phyloP scores from a whole-genome alignment of 1,284 basidiomycete genomes.

The Cryptococcus sp. region DNA sequence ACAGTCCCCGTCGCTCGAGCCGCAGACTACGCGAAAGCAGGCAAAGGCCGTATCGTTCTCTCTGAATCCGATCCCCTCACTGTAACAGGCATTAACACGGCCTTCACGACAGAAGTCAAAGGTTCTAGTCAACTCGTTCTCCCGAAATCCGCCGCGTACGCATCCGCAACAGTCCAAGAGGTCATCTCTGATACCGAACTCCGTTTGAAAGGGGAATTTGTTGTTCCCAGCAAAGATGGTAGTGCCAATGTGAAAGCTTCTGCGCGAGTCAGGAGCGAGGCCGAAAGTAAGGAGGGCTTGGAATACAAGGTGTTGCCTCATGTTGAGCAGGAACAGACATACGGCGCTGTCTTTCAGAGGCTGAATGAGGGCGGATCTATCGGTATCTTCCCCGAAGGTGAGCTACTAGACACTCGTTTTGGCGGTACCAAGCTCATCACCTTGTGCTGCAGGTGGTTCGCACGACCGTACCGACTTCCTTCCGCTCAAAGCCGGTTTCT shows the following conservation, averaged over 20 bases:
- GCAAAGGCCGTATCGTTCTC: constrained; percentile 72
- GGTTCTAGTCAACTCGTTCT: constrained; percentile 87
- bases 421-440: neutral
- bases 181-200: constrained; percentile 84
- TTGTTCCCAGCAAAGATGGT: constrained; percentile 51
- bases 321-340: constrained; percentile 93
- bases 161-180: constrained; percentile 80
- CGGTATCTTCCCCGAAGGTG: constrained; percentile 95
- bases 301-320: constrained; percentile 77
- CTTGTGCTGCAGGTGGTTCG: constrained; percentile 71
- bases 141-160: constrained; percentile 76
- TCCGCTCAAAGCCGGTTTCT: constrained; percentile 92
- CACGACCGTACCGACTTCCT: constrained; percentile 94
- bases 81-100: constrained; percentile 74
- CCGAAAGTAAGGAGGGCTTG: constrained; percentile 60
- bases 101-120: constrained; percentile 74
- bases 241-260: constrained; percentile 71
- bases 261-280: constrained; percentile 67
- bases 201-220: constrained; percentile 83
- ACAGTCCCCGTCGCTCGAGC: constrained; percentile 91
- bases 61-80: constrained; percentile 75
- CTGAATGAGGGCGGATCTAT: constrained; percentile 86
- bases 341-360: constrained; percentile 86
- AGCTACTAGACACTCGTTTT: constrained; percentile 13
- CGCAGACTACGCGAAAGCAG: constrained; percentile 80